These are phyloP conservation scores for Tulasnella calospora DNA, from an alignment of 768 basidiomycete genomes.

Conservation along the genomic window DNA sequence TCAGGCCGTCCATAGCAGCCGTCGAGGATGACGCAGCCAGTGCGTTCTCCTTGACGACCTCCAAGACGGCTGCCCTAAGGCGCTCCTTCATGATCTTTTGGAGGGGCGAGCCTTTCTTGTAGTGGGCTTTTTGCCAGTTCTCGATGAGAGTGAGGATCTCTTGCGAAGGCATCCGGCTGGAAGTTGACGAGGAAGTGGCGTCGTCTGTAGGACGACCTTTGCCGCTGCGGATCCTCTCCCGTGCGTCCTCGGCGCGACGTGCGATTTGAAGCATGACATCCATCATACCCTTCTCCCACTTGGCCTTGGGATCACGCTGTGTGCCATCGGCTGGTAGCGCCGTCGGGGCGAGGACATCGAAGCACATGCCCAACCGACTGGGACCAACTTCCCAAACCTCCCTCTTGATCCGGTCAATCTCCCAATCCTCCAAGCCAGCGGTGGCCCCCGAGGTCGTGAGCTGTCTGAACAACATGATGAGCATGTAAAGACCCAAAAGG, in stretches of 20 bases:
- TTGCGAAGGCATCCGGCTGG: constrained; percentile 45
- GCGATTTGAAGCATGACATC: constrained; percentile 74
- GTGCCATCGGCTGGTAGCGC: not conserved
- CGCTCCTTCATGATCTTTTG: constrained; percentile 56
- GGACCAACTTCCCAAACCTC: constrained; percentile 71
- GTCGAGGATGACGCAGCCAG: constrained; percentile 31
- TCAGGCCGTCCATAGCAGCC: not conserved
- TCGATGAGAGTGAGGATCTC: constrained; percentile 56
- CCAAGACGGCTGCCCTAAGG: constrained; percentile 59
- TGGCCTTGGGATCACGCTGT: constrained; percentile 35
- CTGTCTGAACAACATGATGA: constrained; percentile 74
- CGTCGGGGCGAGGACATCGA: constrained; percentile 33
- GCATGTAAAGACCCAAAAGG: constrained; percentile 69
- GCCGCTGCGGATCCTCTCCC: constrained; percentile 28
- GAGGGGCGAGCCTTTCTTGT: constrained; percentile 56
- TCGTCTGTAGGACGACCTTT: constrained; percentile 21
- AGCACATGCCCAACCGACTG: constrained; percentile 56
- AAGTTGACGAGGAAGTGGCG: constrained; percentile 28
- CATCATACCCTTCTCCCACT: constrained; percentile 53
- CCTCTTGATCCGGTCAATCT: constrained; percentile 58
- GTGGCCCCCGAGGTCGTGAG: constrained; percentile 49
- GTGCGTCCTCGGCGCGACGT: constrained; percentile 46
- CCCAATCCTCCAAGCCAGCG: constrained; percentile 44
- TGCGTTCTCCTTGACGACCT: constrained; percentile 49
- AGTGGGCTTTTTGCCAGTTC: constrained; percentile 66